phyloP scores from a whole-genome alignment of 441 rosid genomes.

The Populus hybrid region DNA sequence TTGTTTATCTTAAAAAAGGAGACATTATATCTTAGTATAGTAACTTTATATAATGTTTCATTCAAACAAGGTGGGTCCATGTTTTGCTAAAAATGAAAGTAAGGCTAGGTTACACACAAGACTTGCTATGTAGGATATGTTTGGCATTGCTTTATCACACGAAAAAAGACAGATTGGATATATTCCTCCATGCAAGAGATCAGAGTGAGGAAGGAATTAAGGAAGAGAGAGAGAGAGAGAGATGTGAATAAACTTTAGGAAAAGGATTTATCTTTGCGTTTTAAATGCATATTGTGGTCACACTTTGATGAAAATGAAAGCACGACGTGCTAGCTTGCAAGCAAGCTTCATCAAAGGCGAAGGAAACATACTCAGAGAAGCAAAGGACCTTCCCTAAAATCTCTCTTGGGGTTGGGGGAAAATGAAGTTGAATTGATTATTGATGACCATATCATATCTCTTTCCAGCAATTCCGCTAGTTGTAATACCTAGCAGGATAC shows the following conservation, averaged over 20 bases:
- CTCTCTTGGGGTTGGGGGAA: conserved; percentile 9
- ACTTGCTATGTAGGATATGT: not conserved
- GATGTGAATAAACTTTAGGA: not conserved
- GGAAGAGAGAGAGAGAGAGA: not conserved
- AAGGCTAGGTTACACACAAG: not conserved
- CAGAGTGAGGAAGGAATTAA: not conserved
- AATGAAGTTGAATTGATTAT: conserved; percentile 18
- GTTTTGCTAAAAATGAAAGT: not conserved
- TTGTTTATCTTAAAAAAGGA: not conserved
- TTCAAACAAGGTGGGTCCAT: conserved; percentile 7
- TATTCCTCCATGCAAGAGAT: conserved; percentile 23
- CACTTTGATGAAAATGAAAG: conserved; percentile 20
- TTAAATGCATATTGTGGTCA: not conserved
- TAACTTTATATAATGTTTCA: not conserved
- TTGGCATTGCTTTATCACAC: conserved; percentile 7
- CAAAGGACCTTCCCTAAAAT: conserved; percentile 19
- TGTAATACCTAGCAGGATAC: conserved; percentile 4
- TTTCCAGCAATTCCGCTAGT: not conserved
- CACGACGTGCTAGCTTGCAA: not conserved
- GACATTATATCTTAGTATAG: not conserved
- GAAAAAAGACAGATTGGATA: conserved; percentile 22
- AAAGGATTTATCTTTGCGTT: not conserved
- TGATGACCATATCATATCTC: not conserved
- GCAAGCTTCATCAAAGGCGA: not conserved
- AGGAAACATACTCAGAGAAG: conserved; percentile 3